These are phyloP conservation scores for Porcisia hertigi DNA, from an alignment of 208 protist genomes.

Conservation along the genomic window DNA sequence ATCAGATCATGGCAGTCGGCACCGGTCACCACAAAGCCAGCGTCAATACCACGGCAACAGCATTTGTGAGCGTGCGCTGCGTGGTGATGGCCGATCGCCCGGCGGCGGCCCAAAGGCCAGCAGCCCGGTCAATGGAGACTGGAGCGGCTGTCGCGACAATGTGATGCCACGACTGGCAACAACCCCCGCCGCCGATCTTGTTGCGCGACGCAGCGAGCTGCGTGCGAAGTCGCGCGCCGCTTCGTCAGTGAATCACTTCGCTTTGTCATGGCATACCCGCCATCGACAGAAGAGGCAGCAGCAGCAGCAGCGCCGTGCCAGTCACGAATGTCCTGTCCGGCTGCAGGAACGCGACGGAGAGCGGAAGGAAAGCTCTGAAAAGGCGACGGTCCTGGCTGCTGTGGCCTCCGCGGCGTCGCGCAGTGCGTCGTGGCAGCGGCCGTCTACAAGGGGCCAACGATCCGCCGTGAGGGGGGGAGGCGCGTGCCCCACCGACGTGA, in stretches of 20 bases:
- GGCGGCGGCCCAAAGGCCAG: neutral
- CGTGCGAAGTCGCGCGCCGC: slow-evolving; percentile 10
- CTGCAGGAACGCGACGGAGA: slow-evolving; percentile 2
- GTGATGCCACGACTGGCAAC: neutral
- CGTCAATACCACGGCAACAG: neutral
- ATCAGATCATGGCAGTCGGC: neutral
- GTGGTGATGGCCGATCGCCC: neutral
- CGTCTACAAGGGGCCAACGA: too few relatives aligned
- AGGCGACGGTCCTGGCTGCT: slow-evolving; percentile 9
- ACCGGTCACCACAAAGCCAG: neutral
- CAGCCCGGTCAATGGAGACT: neutral
- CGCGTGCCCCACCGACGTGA: neutral
- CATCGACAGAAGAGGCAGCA: slow-evolving; percentile 7
- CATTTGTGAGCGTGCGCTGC: neutral
- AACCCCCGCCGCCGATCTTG: slow-evolving; percentile 6
- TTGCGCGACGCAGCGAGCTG: slow-evolving; percentile 21
- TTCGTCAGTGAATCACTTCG: slow-evolving; percentile 29
- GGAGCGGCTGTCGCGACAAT: neutral
- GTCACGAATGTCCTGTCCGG: neutral
- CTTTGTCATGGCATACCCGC: slow-evolving; percentile 10
- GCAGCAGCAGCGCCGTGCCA: slow-evolving; percentile 13
- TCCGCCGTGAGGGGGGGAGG: neutral
- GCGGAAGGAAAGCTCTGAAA: slow-evolving; percentile 12
- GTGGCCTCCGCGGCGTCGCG: slow-evolving; percentile 21
- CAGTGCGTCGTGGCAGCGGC: slow-evolving; percentile 1